Conservation (phyloP, 768 basidiomycete species). For the Nidularia pulvinata region DNA sequence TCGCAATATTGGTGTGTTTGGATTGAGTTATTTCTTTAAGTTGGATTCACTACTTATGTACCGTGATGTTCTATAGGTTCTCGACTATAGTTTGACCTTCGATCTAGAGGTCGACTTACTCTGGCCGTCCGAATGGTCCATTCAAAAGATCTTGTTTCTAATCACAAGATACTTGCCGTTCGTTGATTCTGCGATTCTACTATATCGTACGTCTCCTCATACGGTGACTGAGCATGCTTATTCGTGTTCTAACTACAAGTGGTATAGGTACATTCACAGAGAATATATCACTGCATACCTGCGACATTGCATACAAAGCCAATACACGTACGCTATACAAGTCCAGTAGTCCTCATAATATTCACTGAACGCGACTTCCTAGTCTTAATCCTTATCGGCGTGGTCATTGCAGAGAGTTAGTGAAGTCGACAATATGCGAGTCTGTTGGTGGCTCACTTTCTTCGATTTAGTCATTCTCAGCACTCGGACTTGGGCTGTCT, state of each 20-base stretch:
- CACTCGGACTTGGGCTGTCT: conserved; percentile 9
- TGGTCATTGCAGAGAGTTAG: conserved; percentile 11
- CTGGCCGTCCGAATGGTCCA: conserved; percentile 11
- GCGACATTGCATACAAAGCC: neutral
- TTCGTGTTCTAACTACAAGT: conserved; percentile 6
- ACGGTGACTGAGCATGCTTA: neutral
- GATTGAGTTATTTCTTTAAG: neutral
- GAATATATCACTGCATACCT: neutral
- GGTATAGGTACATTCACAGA: conserved; percentile 1
- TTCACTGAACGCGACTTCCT: neutral
- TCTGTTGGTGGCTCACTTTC: neutral
- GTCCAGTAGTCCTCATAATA: neutral
- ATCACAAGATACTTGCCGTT: conserved; percentile 15
- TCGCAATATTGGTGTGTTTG: neutral
- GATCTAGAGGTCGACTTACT: conserved; percentile 11
- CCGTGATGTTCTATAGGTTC: conserved; percentile 5
- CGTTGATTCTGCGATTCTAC: conserved; percentile 13
- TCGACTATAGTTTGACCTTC: conserved; percentile 12
- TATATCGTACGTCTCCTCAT: conserved; percentile 9
- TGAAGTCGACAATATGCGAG: neutral
- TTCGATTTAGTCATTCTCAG: conserved; percentile 8
- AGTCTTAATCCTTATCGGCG: conserved; percentile 8
- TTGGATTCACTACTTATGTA: neutral
- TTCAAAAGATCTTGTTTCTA: conserved; percentile 13
- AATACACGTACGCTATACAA: neutral